Evolutionary conservation across 768 basidiomycete species (phyloP).

Genomic region (Lentinula guzmanii): DNA sequence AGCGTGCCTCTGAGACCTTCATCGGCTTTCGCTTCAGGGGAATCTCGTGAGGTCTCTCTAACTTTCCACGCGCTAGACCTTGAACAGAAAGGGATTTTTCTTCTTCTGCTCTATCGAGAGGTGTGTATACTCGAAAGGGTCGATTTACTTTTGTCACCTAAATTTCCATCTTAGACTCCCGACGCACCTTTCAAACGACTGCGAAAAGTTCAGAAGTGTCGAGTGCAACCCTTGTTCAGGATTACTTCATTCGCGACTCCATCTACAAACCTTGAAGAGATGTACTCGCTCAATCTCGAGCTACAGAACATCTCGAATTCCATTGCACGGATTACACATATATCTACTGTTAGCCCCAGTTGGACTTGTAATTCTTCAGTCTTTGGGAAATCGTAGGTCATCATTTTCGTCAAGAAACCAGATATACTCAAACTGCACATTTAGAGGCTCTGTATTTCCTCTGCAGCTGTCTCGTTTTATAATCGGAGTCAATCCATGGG

Average conservation of each 20-base stretch:
- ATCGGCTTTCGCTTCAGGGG: conserved; percentile 37
- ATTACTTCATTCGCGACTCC: conserved; percentile 47
- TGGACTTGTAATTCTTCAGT: conserved; percentile 53
- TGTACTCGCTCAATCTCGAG: conserved; percentile 51
- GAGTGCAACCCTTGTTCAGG: conserved; percentile 56
- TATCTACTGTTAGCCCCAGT: conserved; percentile 60
- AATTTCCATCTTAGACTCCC: conserved; percentile 29
- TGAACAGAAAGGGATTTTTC: conserved; percentile 45
- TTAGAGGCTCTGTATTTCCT: conserved; percentile 38
- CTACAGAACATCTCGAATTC: conserved; percentile 43
- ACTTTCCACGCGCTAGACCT: conserved; percentile 43
- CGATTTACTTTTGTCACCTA: conserved; percentile 10
- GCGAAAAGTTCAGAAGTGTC: conserved; percentile 46
- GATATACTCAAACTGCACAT: neutral
- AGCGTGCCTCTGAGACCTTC: conserved; percentile 32
- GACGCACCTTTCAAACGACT: conserved; percentile 51
- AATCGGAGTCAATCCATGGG: conserved; percentile 35
- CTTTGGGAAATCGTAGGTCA: conserved; percentile 36
- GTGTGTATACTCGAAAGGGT: conserved; percentile 23
- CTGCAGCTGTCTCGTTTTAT: conserved; percentile 41
- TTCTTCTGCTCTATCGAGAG: conserved; percentile 67
- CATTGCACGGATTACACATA: conserved; percentile 44
- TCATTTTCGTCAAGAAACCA: neutral
- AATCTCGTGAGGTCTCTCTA: conserved; percentile 45
- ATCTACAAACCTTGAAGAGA: conserved; percentile 36